Evolutionary conservation across 805 yeast genomes (phyloP), one percentile per base, ranked within the genome.

Genomic region (Wickerhamiella bombiphila): DNA sequence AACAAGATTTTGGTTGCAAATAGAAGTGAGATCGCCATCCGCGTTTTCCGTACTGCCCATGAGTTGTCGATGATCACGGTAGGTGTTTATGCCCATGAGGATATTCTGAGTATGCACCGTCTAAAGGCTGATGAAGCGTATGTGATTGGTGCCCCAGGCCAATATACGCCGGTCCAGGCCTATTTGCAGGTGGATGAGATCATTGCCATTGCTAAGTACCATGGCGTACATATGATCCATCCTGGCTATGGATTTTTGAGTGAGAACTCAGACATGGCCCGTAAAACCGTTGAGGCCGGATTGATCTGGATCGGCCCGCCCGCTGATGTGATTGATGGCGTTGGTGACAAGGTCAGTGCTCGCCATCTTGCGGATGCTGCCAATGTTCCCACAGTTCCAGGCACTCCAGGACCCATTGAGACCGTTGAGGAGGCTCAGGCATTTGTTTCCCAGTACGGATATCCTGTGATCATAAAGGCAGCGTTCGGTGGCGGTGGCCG

Each of bases 401-500:
- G 98, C 56, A 86, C 97, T 11, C 93, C 93, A 5, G 98, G 97
- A 29, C 97, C 98, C 45, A 85, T 91, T 56, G 86, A 76, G 41
- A 53, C 69, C 20, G 76, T 76, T 18, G 76, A 68, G 40, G 83
- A 88, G 53, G 97, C 97, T 24, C 52, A 63, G 46, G 76, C 58
- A 6, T 88, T 88, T 55, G 96, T 86, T 26, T 71, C 64, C 32
- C 55, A 83, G 62, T 70, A 88, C 60, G 98, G 98, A 22, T 86
- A 60, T 64, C 98, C 98, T 6, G 97, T 91, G 35, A 88, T 88
- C 62, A 85, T 88, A 64, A 88, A 88, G 64, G 98, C 98, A 34
- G 98, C 98, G 28, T 91, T 80, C 56, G 98, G 98, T 59, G 98
- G 98, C 65, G 98, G 98, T 69, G 98, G 98, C 57, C 76, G 97